Conservation (phyloP, 1,284 basidiomycete species). For the Pseudozyma hubeiensis region DNA sequence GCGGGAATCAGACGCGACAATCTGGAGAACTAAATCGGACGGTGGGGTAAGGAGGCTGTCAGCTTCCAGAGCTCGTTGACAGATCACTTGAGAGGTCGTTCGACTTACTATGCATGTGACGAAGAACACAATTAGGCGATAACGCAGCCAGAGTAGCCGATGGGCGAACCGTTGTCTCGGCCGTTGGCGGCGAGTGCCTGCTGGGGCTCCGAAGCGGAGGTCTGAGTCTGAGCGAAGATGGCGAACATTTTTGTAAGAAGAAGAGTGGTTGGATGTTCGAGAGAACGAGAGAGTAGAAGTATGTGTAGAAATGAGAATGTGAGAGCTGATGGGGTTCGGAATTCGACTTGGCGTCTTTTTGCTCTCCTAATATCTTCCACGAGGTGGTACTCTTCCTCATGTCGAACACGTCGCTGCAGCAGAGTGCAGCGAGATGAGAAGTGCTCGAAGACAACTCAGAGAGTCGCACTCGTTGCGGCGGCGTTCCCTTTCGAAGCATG, state of each 20-base stretch:
- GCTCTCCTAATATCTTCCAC: constrained; percentile 14
- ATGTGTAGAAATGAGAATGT: constrained; percentile 3
- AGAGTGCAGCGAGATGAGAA: background rate
- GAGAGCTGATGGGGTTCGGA: constrained; percentile 16
- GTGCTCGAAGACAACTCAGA: background rate
- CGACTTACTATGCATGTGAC: constrained; percentile 8
- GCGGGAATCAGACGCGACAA: too few relatives aligned
- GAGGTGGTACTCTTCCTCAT: background rate
- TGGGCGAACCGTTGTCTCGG: constrained; percentile 4
- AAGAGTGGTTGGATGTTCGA: constrained; percentile 14
- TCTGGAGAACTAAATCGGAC: too few relatives aligned
- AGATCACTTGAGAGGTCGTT: too few relatives aligned
- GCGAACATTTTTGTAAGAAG: constrained; percentile 27
- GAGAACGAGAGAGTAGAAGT: constrained; percentile 12
- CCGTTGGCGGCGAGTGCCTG: constrained; percentile 11
- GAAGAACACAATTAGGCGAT: constrained; percentile 17
- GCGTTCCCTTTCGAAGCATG: too few relatives aligned
- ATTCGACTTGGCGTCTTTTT: background rate
- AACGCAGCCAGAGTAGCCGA: constrained; percentile 31
- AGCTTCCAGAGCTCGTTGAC: too few relatives aligned
- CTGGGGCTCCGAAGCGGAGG: constrained; percentile 30
- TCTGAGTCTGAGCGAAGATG: constrained; percentile 38
- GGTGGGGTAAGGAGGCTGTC: too few relatives aligned
- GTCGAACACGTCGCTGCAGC: background rate
- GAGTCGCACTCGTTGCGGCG: background rate